Evolutionary conservation across 495 filamentous ascomycete species (phyloP).

Genomic region (Aspergillus cavernicola): DNA sequence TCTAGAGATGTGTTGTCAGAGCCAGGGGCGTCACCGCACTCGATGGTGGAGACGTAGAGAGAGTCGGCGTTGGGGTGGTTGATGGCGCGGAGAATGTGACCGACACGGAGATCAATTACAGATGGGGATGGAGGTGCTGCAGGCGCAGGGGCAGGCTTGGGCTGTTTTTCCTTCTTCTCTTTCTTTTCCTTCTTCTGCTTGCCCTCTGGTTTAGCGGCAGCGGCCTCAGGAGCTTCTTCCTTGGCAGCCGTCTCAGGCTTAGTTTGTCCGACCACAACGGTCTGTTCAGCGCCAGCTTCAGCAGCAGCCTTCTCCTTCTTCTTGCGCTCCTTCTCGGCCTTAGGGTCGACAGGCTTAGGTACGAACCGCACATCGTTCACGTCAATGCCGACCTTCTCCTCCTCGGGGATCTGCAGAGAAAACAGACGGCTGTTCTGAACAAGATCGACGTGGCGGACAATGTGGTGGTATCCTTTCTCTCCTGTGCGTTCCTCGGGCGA

Average conservation of each 20-base stretch:
- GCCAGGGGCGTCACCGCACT: conserved; percentile 82
- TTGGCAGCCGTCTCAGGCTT: conserved; percentile 45
- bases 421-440: conserved; percentile 86
- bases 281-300: conserved; percentile 35
- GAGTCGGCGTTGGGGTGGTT: conserved; percentile 96
- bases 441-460: conserved; percentile 90
- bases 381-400: conserved; percentile 79
- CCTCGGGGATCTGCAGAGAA: conserved; percentile 62
- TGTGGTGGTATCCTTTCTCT: conserved; percentile 82
- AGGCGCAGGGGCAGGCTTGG: conserved; percentile 59
- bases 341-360: conserved; percentile 74
- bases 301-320: conserved; percentile 81
- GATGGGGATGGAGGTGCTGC: conserved; percentile 72
- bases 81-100: conserved; percentile 92
- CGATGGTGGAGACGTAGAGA: conserved; percentile 94
- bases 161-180: conserved; percentile 68
- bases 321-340: conserved; percentile 83
- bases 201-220: conserved; percentile 41
- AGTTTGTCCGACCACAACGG: conserved; percentile 39
- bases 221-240: conserved; percentile 22
- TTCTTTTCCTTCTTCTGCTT: conserved; percentile 60
- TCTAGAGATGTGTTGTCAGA: conserved; percentile 73
- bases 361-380: conserved; percentile 75
- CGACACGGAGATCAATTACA: conserved; percentile 90
- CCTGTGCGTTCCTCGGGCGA: conserved; percentile 84